Base-by-base conservation (phyloP, 1,139 yeast genomes). In the Candida labiduridarum region DNA sequence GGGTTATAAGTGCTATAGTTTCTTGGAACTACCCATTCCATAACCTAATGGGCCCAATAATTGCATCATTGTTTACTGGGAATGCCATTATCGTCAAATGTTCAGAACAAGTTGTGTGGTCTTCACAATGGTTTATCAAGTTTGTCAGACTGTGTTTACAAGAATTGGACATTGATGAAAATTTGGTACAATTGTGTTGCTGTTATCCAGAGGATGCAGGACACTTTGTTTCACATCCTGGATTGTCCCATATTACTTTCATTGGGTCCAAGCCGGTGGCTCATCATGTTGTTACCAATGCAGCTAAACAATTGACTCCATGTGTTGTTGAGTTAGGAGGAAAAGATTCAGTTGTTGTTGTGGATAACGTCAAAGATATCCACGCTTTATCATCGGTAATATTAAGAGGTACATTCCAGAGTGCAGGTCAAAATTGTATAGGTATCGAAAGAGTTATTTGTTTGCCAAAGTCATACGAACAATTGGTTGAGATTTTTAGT, bases 1-100 rank as follows among this genome's bases (percentile, higher is more conserved):
- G 89, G 16, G 96, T 92, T 2, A 95, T 94, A 16, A 81, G 96
- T 4, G 96, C 98, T 0, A 76, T 94, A 56, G 90, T 94, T 1
- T 89, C 97, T 4, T 94, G 99, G 99, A 94, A 94, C 64, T 94
- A 94, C 64, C 98, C 99, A 1, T 86, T 87, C 68, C 98, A 94
- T 65, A 94, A 94, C 66, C 72, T 92, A 49, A 74, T 94, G 80
- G 97, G 97, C 1, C 99, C 99, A 1, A 76, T 92, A 1, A 84
- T 92, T 52, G 96, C 97, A 1, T 82, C 95, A 1, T 69, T 94
- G 27, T 89, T 91, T 64, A 83, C 96, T 4, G 99, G 99, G 7
- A 92, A 94, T 65, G 92, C 94, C 11, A 85, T 91, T 49, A 84
- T 94, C 5, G 85, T 94, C 48, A 94, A 94, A 66, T 92, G 99